phyloP scores from a whole-genome alignment of 306 rosid species.

The Ochetophila trinervis region DNA sequence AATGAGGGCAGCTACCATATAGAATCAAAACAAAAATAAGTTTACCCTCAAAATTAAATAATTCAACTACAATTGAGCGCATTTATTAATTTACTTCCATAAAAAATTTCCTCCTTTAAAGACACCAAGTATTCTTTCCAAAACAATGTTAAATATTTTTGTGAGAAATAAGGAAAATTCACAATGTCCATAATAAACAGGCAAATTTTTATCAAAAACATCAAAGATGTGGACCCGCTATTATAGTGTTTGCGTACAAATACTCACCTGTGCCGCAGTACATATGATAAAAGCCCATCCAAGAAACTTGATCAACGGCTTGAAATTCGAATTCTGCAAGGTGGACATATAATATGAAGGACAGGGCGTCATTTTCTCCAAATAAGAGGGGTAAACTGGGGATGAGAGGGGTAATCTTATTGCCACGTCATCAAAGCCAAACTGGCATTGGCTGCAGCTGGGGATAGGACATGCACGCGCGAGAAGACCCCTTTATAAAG shows the following conservation, averaged over 20 bases:
- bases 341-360: neutral
- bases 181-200: no score
- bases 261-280: constrained; percentile 6
- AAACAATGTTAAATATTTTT: neutral
- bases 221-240: neutral
- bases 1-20: constrained; percentile 16
- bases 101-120: neutral
- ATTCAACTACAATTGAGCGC: constrained; percentile 5
- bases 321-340: constrained; percentile 40
- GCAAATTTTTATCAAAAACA: no score
- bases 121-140: neutral
- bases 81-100: neutral
- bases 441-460: constrained; percentile 38
- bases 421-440: constrained; percentile 47
- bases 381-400: constrained; percentile 1
- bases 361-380: constrained; percentile 6
- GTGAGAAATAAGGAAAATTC: neutral
- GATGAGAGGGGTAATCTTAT: neutral
- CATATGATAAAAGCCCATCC: neutral
- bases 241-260: neutral
- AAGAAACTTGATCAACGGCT: constrained; percentile 43
- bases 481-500: constrained; percentile 44
- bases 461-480: constrained; percentile 50
- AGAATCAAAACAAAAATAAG: constrained; percentile 19
- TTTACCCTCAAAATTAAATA: constrained; percentile 5